These are phyloP conservation scores for Entophlyctis luteolus DNA, from an alignment of 192 early-diverging fungal genomes.

Conservation along the genomic window DNA sequence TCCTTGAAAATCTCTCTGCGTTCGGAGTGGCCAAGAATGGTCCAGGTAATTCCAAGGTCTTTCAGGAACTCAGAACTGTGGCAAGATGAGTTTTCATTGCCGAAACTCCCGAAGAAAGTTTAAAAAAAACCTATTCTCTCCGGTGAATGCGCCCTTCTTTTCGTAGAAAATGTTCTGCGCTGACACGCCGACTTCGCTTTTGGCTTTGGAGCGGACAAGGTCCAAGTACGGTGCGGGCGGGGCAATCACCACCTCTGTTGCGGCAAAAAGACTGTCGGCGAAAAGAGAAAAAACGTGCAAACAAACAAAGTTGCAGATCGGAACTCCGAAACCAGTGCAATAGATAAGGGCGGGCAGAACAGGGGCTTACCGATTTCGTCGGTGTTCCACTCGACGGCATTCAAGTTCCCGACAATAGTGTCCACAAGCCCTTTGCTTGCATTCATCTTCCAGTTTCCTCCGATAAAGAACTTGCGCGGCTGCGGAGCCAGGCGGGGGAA, in stretches of 20 bases:
- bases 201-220: slow-evolving; percentile 69
- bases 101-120: slow-evolving; percentile 72
- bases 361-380: slow-evolving; percentile 63
- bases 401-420: slow-evolving; percentile 72
- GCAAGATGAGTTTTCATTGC: slow-evolving; percentile 22
- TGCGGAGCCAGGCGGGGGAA: background rate
- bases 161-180: slow-evolving; percentile 93
- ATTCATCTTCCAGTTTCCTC: slow-evolving; percentile 93
- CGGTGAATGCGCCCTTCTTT: slow-evolving; percentile 90
- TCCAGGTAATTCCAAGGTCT: slow-evolving; percentile 93
- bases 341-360: background rate
- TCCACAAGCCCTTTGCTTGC: slow-evolving; percentile 73
- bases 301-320: background rate
- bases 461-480: slow-evolving; percentile 41
- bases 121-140: slow-evolving; percentile 80
- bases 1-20: slow-evolving; percentile 90
- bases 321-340: background rate
- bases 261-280: slow-evolving; percentile 14
- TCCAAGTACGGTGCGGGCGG: slow-evolving; percentile 89
- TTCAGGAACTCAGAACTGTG: slow-evolving; percentile 85
- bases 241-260: slow-evolving; percentile 91
- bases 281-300: background rate
- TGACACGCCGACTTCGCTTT: slow-evolving; percentile 83
- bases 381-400: slow-evolving; percentile 60
- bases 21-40: slow-evolving; percentile 98